Evolutionary conservation across 352 stramenopile genomes (phyloP).

Genomic region (Phytophthora aleatoria): DNA sequence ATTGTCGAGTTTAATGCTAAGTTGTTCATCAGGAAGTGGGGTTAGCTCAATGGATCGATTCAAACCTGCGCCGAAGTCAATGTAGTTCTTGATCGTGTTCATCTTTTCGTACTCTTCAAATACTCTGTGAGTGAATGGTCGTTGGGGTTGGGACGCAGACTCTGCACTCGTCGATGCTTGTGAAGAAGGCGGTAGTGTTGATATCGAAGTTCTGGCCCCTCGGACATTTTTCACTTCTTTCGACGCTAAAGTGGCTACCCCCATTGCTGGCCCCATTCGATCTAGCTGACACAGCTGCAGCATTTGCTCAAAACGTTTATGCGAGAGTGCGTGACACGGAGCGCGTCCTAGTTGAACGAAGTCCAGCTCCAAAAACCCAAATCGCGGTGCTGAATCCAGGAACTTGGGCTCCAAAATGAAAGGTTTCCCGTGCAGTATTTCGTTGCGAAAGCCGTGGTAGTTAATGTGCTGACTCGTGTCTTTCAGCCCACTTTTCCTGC

Average conservation of each 20-base stretch:
- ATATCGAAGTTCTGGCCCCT: slow-evolving; percentile 9
- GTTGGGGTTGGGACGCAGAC: slow-evolving; percentile 46
- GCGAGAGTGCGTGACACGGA: slow-evolving; percentile 49
- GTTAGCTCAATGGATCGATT: slow-evolving; percentile 51
- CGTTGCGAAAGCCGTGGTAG: slow-evolving; percentile 79
- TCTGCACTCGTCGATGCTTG: neutral
- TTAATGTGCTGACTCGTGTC: slow-evolving; percentile 80
- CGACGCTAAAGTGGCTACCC: slow-evolving; percentile 8
- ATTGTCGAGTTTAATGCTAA: slow-evolving; percentile 9
- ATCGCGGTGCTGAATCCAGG: slow-evolving; percentile 67
- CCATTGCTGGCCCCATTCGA: slow-evolving; percentile 50
- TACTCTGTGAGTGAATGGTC: slow-evolving; percentile 41
- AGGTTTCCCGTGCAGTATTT: slow-evolving; percentile 71
- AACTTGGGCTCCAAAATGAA: slow-evolving; percentile 58
- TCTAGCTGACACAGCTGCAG: slow-evolving; percentile 60
- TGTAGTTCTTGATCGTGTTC: slow-evolving; percentile 64
- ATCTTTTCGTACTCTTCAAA: slow-evolving; percentile 70
- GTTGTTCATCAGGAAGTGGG: slow-evolving; percentile 14
- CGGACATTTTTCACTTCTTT: slow-evolving; percentile 2
- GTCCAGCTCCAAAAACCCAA: slow-evolving; percentile 78
- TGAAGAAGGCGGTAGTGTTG: neutral
- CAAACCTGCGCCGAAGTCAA: slow-evolving; percentile 63
- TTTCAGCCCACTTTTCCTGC: slow-evolving; percentile 64
- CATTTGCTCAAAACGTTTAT: slow-evolving; percentile 71
- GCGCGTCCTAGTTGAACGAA: slow-evolving; percentile 63